Conservation (phyloP, 2,329 filamentous ascomycete species). For the Cyphellophora attinorum region DNA sequence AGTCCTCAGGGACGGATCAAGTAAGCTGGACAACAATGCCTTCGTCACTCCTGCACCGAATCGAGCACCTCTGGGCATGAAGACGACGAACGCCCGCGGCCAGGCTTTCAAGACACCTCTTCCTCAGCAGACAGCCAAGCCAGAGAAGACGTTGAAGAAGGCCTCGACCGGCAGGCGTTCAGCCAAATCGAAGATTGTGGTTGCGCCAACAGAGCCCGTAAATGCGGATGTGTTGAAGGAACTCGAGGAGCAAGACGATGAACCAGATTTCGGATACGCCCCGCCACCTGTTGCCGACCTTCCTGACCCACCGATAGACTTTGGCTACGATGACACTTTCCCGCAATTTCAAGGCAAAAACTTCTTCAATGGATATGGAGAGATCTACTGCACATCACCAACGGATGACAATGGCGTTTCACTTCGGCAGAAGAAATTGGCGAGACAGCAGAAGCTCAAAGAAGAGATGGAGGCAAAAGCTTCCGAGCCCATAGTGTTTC, state of each 20-base stretch:
- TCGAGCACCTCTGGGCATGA: slow-evolving; percentile 79
- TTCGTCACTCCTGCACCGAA: slow-evolving; percentile 68
- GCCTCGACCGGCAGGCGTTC: slow-evolving; percentile 51
- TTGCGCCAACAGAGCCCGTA: slow-evolving; percentile 32
- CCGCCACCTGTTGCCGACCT: slow-evolving; percentile 55
- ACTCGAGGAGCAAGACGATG: slow-evolving; percentile 42
- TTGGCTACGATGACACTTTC: slow-evolving; percentile 39
- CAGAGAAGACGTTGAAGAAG: slow-evolving; percentile 54
- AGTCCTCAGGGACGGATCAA: slow-evolving; percentile 41
- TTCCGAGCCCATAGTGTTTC: slow-evolving; percentile 5
- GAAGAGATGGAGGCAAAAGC: slow-evolving; percentile 17
- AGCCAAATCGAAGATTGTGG: slow-evolving; percentile 44
- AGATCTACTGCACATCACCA: slow-evolving; percentile 39
- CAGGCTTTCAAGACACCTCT: slow-evolving; percentile 57
- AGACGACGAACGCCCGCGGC: slow-evolving; percentile 91
- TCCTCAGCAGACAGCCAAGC: slow-evolving; percentile 47
- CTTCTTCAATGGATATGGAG: slow-evolving; percentile 41
- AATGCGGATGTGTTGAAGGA: slow-evolving; percentile 14
- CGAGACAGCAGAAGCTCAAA: slow-evolving; percentile 40
- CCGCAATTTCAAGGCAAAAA: slow-evolving; percentile 45
- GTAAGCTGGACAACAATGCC: slow-evolving; percentile 49
- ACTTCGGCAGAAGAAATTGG: slow-evolving; percentile 54
- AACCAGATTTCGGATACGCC: slow-evolving; percentile 81
- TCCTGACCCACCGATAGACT: slow-evolving; percentile 34
- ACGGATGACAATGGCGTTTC: slow-evolving; percentile 49